Evolutionary conservation across 2,329 filamentous ascomycete species (phyloP).

Genomic region (Fusarium anthophilum): DNA sequence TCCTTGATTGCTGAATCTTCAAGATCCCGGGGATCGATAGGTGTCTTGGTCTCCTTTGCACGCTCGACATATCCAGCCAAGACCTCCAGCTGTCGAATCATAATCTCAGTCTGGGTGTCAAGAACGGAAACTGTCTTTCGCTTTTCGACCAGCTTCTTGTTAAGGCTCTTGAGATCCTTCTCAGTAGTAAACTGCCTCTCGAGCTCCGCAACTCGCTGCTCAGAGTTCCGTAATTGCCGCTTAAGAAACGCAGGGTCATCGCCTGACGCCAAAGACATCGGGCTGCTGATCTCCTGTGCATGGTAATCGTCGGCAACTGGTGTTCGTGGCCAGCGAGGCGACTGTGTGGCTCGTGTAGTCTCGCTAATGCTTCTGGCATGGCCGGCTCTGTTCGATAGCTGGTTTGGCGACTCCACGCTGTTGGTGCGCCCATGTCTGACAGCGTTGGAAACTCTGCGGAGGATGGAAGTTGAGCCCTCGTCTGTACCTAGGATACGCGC

Average conservation of each 20-base stretch:
- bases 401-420: conserved; percentile 70
- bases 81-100: conserved; percentile 90
- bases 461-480: conserved; percentile 79
- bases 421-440: conserved; percentile 92
- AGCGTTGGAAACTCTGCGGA: conserved; percentile 90
- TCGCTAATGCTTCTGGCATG: conserved; percentile 73
- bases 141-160: conserved; percentile 90
- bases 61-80: conserved; percentile 88
- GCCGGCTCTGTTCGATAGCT: conserved; percentile 53
- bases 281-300: conserved; percentile 74
- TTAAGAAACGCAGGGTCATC: conserved; percentile 75
- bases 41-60: conserved; percentile 83
- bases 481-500: conserved; percentile 85
- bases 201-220: conserved; percentile 86
- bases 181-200: conserved; percentile 78
- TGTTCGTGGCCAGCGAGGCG: conserved; percentile 76
- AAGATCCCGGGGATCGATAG: conserved; percentile 81
- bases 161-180: conserved; percentile 76
- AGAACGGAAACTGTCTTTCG: conserved; percentile 94
- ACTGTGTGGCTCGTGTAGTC: conserved; percentile 70
- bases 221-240: conserved; percentile 81
- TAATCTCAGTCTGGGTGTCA: conserved; percentile 94
- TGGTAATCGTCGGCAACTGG: conserved; percentile 67
- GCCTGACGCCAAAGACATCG: conserved; percentile 69
- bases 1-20: conserved; percentile 93